Evolutionary conservation across 768 basidiomycete species (phyloP).

Genomic region (Pulveroboletus frians): DNA sequence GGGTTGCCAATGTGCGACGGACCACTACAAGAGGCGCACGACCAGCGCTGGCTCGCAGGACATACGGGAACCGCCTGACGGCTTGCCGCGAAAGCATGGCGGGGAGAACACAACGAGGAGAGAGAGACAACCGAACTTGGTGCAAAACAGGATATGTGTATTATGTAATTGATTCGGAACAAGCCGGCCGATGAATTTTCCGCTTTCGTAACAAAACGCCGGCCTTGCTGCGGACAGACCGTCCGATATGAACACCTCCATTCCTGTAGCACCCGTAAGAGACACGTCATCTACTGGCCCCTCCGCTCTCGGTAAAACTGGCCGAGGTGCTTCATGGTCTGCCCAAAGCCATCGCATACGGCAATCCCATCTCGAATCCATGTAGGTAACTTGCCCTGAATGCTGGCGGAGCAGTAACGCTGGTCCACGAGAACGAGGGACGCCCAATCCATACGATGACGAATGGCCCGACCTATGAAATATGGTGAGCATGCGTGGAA

Average conservation of each 20-base stretch:
- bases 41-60: constrained; percentile 20
- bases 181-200: constrained; percentile 6
- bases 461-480: constrained; percentile 78
- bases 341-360: constrained; percentile 63
- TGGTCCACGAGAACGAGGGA: constrained; percentile 81
- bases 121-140: too few relatives aligned
- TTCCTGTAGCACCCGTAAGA: constrained; percentile 1
- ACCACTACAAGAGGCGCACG: constrained; percentile 15
- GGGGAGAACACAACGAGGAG: background rate
- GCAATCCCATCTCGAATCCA: constrained; percentile 75
- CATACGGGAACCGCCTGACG: constrained; percentile 32
- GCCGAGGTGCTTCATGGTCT: constrained; percentile 62
- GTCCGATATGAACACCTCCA: constrained; percentile 2
- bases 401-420: constrained; percentile 66
- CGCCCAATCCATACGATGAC: constrained; percentile 90
- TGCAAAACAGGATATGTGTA: background rate
- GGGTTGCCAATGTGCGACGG: constrained; percentile 42
- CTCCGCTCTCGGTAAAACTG: constrained; percentile 63
- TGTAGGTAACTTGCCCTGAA: constrained; percentile 76
- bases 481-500: background rate
- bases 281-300: constrained; percentile 3
- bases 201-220: constrained; percentile 1
- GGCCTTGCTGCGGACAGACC: background rate
- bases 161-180: constrained; percentile 17
- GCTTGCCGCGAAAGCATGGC: constrained; percentile 37